Evolutionary conservation across 345 rosid genomes (phyloP), one percentile per base, ranked within the genome.

Genomic region (Bruguiera sexangula): DNA sequence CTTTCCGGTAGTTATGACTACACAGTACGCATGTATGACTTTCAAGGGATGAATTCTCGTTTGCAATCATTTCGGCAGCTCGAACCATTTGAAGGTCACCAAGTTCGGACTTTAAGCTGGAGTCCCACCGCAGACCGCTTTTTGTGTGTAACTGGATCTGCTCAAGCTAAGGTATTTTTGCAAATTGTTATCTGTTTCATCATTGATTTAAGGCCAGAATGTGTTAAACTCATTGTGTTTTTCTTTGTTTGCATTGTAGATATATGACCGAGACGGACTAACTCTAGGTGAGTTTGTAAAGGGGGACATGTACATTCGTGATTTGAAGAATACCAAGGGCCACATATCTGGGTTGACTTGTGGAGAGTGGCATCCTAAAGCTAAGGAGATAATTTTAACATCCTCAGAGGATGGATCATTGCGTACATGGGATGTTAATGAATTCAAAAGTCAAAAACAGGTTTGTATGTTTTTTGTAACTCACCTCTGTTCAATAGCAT

Each of bases 291-390:
- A 95, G 84, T 95, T 90, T 74, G 76, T 92, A n/a, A 95, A 95
- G 65, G 99, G 99, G 54, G 99, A 95, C 78, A 95, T 95, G 99
- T 92, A 95, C 34, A 92, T 95, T 65, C 96, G 96, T 63, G 98
- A 95, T 84, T 82, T 95, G 59, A 95, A 95, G 85, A 92, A 92
- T 79, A 95, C 99, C 0, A 92, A 95, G 78, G 99, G 99, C 10
- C 99, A 95, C 67, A 89, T 95, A 36, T 69, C 92, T 46, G 99
- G 99, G 39, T 82, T 95, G 83, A 95, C 99, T 72, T 84, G 89
- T 74, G 98, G 99, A 61, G 94, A 95, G 78, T 95, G 99, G 98
- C 89, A 95, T 76, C 99, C 98, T 1, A 83, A 83, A 79, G 64
- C 66, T 39, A 95, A 85, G 81, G 97, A 92, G 83, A 95, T 96